Conservation (phyloP, 2,329 filamentous ascomycete genomes). For the Epichloe glyceriae region DNA sequence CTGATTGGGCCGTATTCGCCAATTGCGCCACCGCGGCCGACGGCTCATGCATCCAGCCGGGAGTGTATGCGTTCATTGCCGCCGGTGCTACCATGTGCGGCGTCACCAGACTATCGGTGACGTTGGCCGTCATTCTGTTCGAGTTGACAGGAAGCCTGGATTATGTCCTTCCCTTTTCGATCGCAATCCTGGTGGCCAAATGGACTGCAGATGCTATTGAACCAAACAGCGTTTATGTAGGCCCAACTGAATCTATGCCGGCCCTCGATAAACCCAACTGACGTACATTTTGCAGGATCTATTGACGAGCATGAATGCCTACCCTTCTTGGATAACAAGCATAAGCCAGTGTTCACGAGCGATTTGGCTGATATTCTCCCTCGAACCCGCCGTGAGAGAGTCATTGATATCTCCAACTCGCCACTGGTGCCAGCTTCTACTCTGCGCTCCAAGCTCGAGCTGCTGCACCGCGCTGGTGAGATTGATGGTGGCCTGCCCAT, state of each 20-base stretch:
- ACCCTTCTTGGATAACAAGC: slow-evolving; percentile 97
- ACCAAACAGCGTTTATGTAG: slow-evolving; percentile 80
- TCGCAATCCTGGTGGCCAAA: slow-evolving; percentile 88
- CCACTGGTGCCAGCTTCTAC: slow-evolving; percentile 64
- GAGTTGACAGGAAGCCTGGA: slow-evolving; percentile 91
- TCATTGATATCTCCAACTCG: slow-evolving; percentile 81
- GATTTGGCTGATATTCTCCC: slow-evolving; percentile 80
- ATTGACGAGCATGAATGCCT: slow-evolving; percentile 91
- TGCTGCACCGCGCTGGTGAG: slow-evolving; percentile 74
- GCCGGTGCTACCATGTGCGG: slow-evolving; percentile 97
- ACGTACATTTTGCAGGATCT: slow-evolving; percentile 47
- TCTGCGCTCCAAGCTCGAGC: slow-evolving; percentile 68
- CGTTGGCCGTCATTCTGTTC: slow-evolving; percentile 87
- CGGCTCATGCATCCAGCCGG: slow-evolving; percentile 81
- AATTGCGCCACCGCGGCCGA: slow-evolving; percentile 57
- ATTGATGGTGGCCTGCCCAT: slow-evolving; percentile 88
- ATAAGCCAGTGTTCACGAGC: slow-evolving; percentile 80
- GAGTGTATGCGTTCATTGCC: slow-evolving; percentile 91
- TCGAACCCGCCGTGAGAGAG: slow-evolving; percentile 56
- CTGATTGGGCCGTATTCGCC: slow-evolving; percentile 60
- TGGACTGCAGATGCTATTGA: slow-evolving; percentile 96
- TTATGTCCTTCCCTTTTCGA: slow-evolving; percentile 87
- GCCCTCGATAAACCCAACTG: slow-evolving; percentile 5
- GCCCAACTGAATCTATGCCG: slow-evolving; percentile 14
- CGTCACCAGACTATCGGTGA: slow-evolving; percentile 85